Conservation (phyloP, 2,329 filamentous ascomycete genomes). For the Colletotrichum karsti region DNA sequence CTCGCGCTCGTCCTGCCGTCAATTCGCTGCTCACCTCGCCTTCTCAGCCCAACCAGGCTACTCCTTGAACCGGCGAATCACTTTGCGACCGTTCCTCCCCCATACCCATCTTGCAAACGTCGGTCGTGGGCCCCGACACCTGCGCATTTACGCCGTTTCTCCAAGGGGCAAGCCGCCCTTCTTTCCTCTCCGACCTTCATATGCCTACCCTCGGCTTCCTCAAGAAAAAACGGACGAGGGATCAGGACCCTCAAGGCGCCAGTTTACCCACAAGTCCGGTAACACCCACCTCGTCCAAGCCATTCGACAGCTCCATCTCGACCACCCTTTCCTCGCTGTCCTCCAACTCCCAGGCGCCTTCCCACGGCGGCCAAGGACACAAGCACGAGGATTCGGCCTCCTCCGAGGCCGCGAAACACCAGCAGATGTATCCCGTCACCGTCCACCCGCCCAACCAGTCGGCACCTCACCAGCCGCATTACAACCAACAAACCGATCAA, state of each 20-base stretch:
- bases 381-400: slow-evolving; percentile 29
- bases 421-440: slow-evolving; percentile 42
- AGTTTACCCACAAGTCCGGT: slow-evolving; percentile 72
- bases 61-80: slow-evolving; percentile 27
- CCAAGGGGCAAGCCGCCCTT: slow-evolving; percentile 30
- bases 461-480: slow-evolving; percentile 39
- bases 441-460: slow-evolving; percentile 37
- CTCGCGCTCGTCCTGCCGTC: slow-evolving; percentile 14
- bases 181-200: slow-evolving; percentile 39
- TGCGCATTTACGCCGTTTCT: slow-evolving; percentile 15
- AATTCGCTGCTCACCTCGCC: slow-evolving; percentile 14
- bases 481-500: slow-evolving; percentile 45
- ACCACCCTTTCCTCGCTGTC: slow-evolving; percentile 32
- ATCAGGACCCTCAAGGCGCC: slow-evolving; percentile 74
- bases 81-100: slow-evolving; percentile 24
- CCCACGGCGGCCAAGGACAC: slow-evolving; percentile 12
- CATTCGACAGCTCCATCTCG: slow-evolving; percentile 50
- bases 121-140: slow-evolving; percentile 26
- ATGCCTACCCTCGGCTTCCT: slow-evolving; percentile 98
- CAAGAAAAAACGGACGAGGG: slow-evolving; percentile 99
- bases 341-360: slow-evolving; percentile 12
- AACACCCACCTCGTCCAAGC: slow-evolving; percentile 64
- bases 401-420: slow-evolving; percentile 33
- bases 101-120: slow-evolving; percentile 25
- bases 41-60: slow-evolving; percentile 17